Evolutionary conservation across 2,329 filamentous ascomycete species (phyloP).

Genomic region (Hymenoscyphus fraxineus): DNA sequence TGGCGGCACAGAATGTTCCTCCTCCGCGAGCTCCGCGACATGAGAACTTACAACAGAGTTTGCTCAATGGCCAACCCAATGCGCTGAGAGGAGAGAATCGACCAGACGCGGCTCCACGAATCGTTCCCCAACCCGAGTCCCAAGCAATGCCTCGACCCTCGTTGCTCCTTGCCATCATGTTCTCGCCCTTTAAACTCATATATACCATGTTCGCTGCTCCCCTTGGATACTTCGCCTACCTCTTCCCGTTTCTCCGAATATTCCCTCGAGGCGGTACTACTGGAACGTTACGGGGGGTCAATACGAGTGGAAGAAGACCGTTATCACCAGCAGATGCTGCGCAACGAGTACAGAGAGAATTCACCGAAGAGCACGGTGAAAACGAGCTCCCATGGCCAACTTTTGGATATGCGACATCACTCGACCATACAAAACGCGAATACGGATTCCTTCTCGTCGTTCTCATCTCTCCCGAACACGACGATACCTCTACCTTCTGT

Average conservation of each 20-base stretch:
- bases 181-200: conserved; percentile 76
- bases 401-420: conserved; percentile 84
- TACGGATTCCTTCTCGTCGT: conserved; percentile 89
- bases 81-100: conserved; percentile 31
- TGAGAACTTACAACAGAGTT: conserved; percentile 68
- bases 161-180: conserved; percentile 71
- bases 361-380: conserved; percentile 86
- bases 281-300: conserved; percentile 52
- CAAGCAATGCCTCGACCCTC: conserved; percentile 67
- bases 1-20: conserved; percentile 57
- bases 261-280: conserved; percentile 53
- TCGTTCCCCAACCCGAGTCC: conserved; percentile 70
- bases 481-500: conserved; percentile 81
- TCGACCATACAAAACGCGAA: conserved; percentile 85
- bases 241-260: conserved; percentile 75
- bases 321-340: conserved; percentile 84
- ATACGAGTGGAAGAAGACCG: conserved; percentile 67
- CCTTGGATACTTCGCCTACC: conserved; percentile 47
- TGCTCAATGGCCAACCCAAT: conserved; percentile 37
- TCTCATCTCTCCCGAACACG: conserved; percentile 87
- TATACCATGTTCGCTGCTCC: conserved; percentile 66
- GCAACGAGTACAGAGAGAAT: conserved; percentile 83
- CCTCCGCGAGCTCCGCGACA: conserved; percentile 61
- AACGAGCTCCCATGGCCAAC: conserved; percentile 75
- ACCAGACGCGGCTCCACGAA: conserved; percentile 71